A percentile compares a stretch with the other conserved stretches of the same genome.
phyloP scores from a whole-genome alignment of 2,329 filamentous ascomycete species.

The Harringtonia aguacate region DNA sequence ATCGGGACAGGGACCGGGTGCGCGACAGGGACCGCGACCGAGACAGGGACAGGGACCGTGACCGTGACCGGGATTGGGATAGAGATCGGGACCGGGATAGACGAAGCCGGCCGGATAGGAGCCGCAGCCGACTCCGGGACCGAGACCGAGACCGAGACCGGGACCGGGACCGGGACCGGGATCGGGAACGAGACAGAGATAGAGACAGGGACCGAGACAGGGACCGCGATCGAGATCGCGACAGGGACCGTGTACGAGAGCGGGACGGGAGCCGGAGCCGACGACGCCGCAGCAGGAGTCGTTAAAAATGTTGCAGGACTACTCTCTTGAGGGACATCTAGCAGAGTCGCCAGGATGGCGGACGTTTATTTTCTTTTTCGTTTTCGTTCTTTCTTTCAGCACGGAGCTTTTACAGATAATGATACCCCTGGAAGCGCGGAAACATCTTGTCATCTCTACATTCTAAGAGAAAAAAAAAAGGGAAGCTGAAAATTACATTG shows the following conservation, averaged over 20 bases:
- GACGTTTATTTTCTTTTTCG: not conserved
- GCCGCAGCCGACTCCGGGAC: constrained; percentile 16
- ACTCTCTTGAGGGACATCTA: not conserved
- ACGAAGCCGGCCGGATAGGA: constrained; percentile 17
- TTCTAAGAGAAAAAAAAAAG: too few relatives aligned
- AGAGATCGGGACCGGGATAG: constrained; percentile 13
- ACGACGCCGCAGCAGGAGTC: constrained; percentile 16
- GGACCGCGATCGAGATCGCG: constrained; percentile 16
- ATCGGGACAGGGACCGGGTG: constrained; percentile 10
- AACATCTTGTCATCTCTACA: too few relatives aligned
- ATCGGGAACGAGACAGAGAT: too few relatives aligned
- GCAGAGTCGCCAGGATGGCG: not conserved
- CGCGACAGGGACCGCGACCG: constrained; percentile 10
- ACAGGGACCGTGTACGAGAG: not conserved
- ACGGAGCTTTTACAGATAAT: not conserved
- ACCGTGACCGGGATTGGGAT: constrained; percentile 14
- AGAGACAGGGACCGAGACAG: too few relatives aligned
- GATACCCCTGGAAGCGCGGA: not conserved
- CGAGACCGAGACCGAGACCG: constrained; percentile 14
- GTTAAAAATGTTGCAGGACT: not conserved
- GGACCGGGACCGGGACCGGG: not conserved
- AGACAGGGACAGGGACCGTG: constrained; percentile 18
- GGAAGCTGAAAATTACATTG: too few relatives aligned
- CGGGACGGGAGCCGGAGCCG: constrained; percentile 10
- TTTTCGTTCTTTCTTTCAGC: not conserved